Evolutionary conservation across 176 grass and related monocot genomes (phyloP).

Genomic region (Triticum urartu): DNA sequence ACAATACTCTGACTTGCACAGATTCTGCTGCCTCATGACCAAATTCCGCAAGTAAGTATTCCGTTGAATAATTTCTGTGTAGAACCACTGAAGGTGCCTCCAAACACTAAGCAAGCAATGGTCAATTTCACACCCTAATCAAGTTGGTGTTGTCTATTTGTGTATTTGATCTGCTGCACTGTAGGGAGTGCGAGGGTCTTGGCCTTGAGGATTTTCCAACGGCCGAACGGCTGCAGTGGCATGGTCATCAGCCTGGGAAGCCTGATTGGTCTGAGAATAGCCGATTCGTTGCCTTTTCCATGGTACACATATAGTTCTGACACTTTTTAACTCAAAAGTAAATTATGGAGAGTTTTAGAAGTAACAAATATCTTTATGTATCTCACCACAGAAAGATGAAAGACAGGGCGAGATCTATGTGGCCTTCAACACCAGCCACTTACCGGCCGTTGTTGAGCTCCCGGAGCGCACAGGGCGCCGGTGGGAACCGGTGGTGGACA

Average conservation of each 20-base stretch:
- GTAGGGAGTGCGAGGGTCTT: constrained; percentile 68
- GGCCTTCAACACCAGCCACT: constrained; percentile 86
- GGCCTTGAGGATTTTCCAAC: constrained; percentile 86
- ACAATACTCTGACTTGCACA: constrained; percentile 57
- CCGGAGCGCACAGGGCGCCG: constrained; percentile 55
- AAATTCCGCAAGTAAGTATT: constrained; percentile 72
- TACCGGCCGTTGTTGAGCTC: constrained; percentile 46
- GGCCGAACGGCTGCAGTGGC: constrained; percentile 66
- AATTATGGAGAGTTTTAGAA: background rate
- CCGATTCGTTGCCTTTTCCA: constrained; percentile 84
- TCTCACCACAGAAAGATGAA: constrained; percentile 53
- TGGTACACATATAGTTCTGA: constrained; percentile 37
- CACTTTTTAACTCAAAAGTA: background rate
- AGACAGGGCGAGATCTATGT: constrained; percentile 76
- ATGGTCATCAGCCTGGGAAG: constrained; percentile 63
- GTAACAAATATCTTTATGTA: background rate
- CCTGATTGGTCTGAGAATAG: constrained; percentile 80
- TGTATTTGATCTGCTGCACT: background rate
- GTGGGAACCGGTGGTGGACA: constrained; percentile 87
- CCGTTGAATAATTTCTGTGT: background rate
- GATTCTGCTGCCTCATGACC: constrained; percentile 69
- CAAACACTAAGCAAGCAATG: background rate
- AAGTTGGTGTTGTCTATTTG: background rate
- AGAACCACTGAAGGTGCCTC: background rate
- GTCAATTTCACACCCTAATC: background rate